These are phyloP conservation scores for Aspergillus fructus DNA, from an alignment of 2,329 filamentous ascomycete species.

Conservation along the genomic window DNA sequence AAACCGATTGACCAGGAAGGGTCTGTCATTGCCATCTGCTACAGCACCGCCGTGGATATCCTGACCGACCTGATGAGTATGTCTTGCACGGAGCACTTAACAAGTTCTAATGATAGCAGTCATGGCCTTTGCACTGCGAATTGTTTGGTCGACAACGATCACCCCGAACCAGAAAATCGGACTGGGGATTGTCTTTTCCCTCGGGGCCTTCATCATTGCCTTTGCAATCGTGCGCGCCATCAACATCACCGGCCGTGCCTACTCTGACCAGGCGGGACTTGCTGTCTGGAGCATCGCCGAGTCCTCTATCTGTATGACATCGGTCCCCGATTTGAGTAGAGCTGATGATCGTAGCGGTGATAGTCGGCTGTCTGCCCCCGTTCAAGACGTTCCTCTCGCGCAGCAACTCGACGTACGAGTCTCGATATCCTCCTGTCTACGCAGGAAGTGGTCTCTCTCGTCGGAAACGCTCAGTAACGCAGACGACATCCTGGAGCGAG, in stretches of 20 bases:
- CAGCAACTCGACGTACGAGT: neutral
- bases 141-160: constrained; percentile 29
- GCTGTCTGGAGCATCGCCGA: constrained; percentile 22
- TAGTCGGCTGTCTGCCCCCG: constrained; percentile 20
- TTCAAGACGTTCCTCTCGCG: constrained; percentile 18
- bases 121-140: constrained; percentile 29
- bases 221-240: constrained; percentile 27
- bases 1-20: constrained; percentile 17
- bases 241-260: constrained; percentile 22
- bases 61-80: constrained; percentile 26
- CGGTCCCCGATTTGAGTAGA: neutral
- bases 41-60: constrained; percentile 24
- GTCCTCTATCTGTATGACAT: constrained; percentile 17
- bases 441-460: neutral
- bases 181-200: constrained; percentile 27
- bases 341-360: constrained; percentile 11
- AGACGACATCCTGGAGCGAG: constrained; percentile 1
- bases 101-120: constrained; percentile 17
- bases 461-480: neutral
- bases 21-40: constrained; percentile 19
- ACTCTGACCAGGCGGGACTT: constrained; percentile 19
- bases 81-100: neutral
- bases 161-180: constrained; percentile 27
- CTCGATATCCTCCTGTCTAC: constrained; percentile 1
- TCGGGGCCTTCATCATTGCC: constrained; percentile 26